Evolutionary conservation across 345 rosid genomes (phyloP).

Genomic region (Turritis glabra): DNA sequence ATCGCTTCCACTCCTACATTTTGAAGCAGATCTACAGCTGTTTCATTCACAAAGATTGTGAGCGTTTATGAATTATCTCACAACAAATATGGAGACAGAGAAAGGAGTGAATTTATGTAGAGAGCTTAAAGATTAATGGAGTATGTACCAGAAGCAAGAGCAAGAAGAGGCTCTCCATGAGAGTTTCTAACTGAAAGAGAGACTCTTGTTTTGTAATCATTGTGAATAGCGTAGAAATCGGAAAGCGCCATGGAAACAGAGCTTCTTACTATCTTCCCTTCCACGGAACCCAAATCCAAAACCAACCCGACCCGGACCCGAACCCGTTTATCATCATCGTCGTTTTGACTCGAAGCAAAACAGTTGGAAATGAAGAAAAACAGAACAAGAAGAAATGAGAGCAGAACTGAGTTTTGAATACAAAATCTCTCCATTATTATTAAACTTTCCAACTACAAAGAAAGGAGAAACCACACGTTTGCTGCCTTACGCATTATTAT

Average conservation of each 20-base stretch:
- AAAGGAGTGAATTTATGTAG: neutral
- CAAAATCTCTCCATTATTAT: constrained; percentile 15
- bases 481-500: neutral
- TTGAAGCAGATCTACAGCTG: constrained; percentile 28
- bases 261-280: constrained; percentile 28
- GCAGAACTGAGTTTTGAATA: neutral
- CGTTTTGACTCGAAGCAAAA: constrained; percentile 16
- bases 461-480: neutral
- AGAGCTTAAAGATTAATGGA: neutral
- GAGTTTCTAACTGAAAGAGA: constrained; percentile 26
- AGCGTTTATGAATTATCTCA: neutral
- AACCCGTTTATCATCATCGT: constrained; percentile 14
- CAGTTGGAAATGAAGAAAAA: constrained; percentile 11
- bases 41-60: neutral
- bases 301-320: constrained; percentile 27
- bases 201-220: constrained; percentile 17
- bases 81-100: neutral
- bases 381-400: neutral
- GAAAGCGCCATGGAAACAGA: constrained; percentile 36
- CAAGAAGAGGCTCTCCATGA: constrained; percentile 30
- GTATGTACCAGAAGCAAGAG: constrained; percentile 28
- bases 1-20: constrained; percentile 15
- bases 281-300: constrained; percentile 33
- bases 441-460: neutral
- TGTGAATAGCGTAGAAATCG: constrained; percentile 25